Evolutionary conservation across 225 moss, liverwort and hornwort species (phyloP), one percentile per base, ranked within the genome.

Genomic region (Ulota crispa): DNA sequence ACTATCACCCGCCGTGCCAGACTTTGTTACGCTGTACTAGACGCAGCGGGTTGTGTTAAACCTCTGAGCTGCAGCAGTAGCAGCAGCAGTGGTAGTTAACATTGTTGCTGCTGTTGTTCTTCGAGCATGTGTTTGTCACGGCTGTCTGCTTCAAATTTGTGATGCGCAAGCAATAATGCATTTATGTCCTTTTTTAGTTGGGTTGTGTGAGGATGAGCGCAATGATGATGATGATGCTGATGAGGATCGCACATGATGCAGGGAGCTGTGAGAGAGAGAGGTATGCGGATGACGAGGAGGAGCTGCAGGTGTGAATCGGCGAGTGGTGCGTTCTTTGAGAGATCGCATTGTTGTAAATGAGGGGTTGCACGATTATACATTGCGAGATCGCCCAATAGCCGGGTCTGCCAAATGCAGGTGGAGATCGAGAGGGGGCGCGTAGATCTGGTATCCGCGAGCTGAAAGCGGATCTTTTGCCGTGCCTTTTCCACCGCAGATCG

Each of bases 401-500:
- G 61, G 27, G 19, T 4, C 8, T 24, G 12, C 60, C 37, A 39
- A 75, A 75, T 76, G 82, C 76, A 82, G 82, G 37, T 76, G 36
- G 76, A 77, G 72, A 61, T 76, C 43, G 64, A 18, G 41, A 50
- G 53, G 43, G 14, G 78, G 67, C 19, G 73, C 8, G 31, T 68
- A 84, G 87, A 87, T 87, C 87, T 82, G 82, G 73, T 50, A 50
- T 47, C 14, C 59, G 70, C 23, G 78, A 82, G 78, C 73, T n/a
- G 73, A 2, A 39, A 87, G 84, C 31, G 79, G 79, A 82, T 82
- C 79, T 82, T 82, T 73, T 32, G 39, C 9, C 9, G 2, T 39
- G n/a, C n/a, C n/a, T n/a, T n/a, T n/a, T n/a, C n/a, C n/a, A n/a
- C n/a, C n/a, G n/a, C n/a, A n/a, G n/a, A n/a, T 64, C 42, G 27